Conservation (phyloP, 2,329 filamentous ascomycete genomes). For the Cytospora leucostoma region DNA sequence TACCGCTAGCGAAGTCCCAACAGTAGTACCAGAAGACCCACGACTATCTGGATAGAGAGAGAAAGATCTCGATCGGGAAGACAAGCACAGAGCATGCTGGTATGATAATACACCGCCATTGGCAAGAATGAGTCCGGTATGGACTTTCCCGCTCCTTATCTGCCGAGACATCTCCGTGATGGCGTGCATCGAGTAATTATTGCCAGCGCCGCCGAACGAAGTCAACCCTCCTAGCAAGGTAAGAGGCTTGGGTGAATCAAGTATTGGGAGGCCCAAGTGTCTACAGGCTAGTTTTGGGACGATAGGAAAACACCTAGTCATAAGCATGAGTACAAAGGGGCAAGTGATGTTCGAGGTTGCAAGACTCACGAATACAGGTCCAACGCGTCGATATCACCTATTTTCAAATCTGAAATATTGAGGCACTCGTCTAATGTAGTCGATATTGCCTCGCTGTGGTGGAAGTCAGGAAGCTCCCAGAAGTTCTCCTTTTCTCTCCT, state of each 20-base stretch:
- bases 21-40: not conserved
- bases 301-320: constrained; percentile 66
- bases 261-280: constrained; percentile 57
- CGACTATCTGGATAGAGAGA: constrained; percentile 22
- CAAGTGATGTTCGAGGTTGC: constrained; percentile 8
- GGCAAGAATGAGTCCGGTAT: constrained; percentile 60
- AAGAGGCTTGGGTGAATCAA: constrained; percentile 50
- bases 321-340: not conserved
- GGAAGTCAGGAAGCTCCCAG: constrained; percentile 62
- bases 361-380: constrained; percentile 62
- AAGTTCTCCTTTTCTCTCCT: constrained; percentile 61
- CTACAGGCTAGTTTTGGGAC: constrained; percentile 66
- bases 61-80: constrained; percentile 40
- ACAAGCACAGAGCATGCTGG: constrained; percentile 63
- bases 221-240: constrained; percentile 67
- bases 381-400: constrained; percentile 58
- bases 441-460: constrained; percentile 59
- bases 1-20: not conserved
- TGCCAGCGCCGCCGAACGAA: constrained; percentile 69
- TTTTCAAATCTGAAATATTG: constrained; percentile 47
- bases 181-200: constrained; percentile 70
- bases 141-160: constrained; percentile 48
- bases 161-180: constrained; percentile 58
- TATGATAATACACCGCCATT: constrained; percentile 68
- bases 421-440: constrained; percentile 58